Percentiles rank a stretch among this genome's conserved stretches.
These are phyloP conservation scores for Lachancea mirantina DNA, from an alignment of 805 yeast genomes.

Conservation along the genomic window DNA sequence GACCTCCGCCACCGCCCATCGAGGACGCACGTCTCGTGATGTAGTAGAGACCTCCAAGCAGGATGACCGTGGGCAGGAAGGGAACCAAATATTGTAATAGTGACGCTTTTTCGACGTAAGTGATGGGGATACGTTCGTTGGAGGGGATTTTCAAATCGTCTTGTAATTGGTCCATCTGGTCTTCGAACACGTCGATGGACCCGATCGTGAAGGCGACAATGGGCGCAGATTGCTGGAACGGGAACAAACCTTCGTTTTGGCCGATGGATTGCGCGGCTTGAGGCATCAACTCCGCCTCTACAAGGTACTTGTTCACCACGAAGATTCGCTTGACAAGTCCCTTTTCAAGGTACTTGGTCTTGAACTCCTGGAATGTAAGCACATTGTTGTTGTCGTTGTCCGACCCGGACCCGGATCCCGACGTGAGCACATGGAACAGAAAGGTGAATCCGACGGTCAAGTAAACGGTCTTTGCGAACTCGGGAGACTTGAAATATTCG, in stretches of 20 bases:
- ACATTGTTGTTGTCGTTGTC: conserved; percentile 23
- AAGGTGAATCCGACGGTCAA: conserved; percentile 35
- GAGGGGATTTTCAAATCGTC: conserved; percentile 60
- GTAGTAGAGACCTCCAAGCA: conserved; percentile 63
- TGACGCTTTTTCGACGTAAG: conserved; percentile 63
- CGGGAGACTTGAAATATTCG: conserved; percentile 38
- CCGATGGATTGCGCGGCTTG: conserved; percentile 28
- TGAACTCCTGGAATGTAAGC: conserved; percentile 75
- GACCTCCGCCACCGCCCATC: conserved; percentile 32
- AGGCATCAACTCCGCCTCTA: conserved; percentile 57
- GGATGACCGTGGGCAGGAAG: conserved; percentile 70
- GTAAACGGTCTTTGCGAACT: conserved; percentile 35
- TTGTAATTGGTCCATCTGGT: conserved; percentile 68
- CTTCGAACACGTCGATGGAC: conserved; percentile 77
- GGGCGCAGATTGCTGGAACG: conserved; percentile 29
- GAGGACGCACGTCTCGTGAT: conserved; percentile 38
- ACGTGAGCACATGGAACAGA: conserved; percentile 31
- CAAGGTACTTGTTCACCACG: conserved; percentile 67
- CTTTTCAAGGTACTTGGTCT: conserved; percentile 64
- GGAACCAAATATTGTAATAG: conserved; percentile 57
- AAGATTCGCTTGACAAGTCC: conserved; percentile 69
- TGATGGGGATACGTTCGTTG: conserved; percentile 68
- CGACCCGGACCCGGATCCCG: conserved; percentile 17
- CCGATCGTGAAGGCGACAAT: conserved; percentile 77
- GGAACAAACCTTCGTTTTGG: conserved; percentile 10